These are phyloP conservation scores for Colletotrichum destructivum DNA, from an alignment of 2,329 filamentous ascomycete genomes.

Conservation along the genomic window DNA sequence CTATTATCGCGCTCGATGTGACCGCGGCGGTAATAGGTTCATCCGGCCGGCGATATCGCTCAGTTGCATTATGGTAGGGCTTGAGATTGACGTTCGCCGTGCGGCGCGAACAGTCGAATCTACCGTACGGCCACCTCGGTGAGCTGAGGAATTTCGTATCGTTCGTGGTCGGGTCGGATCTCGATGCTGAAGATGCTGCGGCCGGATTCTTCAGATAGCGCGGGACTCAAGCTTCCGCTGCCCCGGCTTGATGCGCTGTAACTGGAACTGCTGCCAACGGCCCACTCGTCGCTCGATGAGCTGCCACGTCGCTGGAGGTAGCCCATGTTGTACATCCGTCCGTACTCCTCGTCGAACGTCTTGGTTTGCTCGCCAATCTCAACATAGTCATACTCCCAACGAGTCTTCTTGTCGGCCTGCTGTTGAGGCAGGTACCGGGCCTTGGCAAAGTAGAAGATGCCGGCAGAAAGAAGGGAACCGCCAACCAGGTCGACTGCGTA, in stretches of 20 bases:
- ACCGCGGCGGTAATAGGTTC: neutral
- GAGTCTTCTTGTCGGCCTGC: conserved; percentile 86
- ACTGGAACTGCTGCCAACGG: conserved; percentile 85
- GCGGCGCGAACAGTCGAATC: conserved; percentile 31
- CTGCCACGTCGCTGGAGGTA: conserved; percentile 59
- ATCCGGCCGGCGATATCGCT: conserved; percentile 1
- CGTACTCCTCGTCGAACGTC: conserved; percentile 62
- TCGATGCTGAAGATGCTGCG: conserved; percentile 49
- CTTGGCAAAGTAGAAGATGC: conserved; percentile 87
- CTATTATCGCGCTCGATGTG: neutral
- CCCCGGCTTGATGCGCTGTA: conserved; percentile 62
- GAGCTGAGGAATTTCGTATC: conserved; percentile 52
- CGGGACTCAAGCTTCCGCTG: conserved; percentile 61
- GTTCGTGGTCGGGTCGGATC: conserved; percentile 57
- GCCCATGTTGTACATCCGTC: conserved; percentile 63
- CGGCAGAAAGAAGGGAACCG: conserved; percentile 83
- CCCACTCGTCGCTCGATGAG: conserved; percentile 88
- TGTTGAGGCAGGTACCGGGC: conserved; percentile 85
- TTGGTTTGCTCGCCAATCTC: conserved; percentile 79
- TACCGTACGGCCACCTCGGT: conserved; percentile 62
- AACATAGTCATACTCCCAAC: conserved; percentile 97
- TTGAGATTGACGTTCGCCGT: neutral
- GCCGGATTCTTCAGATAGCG: conserved; percentile 59
- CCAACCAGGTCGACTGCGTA: conserved; percentile 95
- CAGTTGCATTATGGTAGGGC: neutral